phyloP scores from a whole-genome alignment of 202 grass and related monocot genomes.

The Panicum virgatum region DNA sequence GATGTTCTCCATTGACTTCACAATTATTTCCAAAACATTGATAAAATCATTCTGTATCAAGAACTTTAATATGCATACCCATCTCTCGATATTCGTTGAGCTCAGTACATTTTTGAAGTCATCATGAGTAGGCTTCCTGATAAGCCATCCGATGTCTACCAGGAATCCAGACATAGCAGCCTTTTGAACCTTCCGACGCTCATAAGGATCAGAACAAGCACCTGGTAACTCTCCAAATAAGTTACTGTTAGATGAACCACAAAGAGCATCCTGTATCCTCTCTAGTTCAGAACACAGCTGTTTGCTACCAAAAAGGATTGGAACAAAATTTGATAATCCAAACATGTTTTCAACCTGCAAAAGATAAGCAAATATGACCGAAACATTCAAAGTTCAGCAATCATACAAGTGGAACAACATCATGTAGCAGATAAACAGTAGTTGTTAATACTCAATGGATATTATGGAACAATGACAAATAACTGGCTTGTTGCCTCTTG shows the following conservation, averaged over 20 bases:
- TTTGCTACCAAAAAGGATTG: slow-evolving; percentile 80
- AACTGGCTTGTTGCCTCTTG: background rate
- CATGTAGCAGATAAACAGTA: background rate
- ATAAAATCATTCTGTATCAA: slow-evolving; percentile 64
- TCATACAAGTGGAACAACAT: slow-evolving; percentile 8
- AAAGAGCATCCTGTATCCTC: slow-evolving; percentile 56
- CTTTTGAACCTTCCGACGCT: slow-evolving; percentile 36
- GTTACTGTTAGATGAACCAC: slow-evolving; percentile 19
- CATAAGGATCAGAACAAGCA: slow-evolving; percentile 32
- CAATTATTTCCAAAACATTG: slow-evolving; percentile 72
- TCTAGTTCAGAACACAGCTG: slow-evolving; percentile 80
- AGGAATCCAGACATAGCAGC: slow-evolving; percentile 72
- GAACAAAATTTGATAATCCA: slow-evolving; percentile 97
- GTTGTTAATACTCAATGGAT: background rate
- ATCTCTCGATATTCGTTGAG: slow-evolving; percentile 69
- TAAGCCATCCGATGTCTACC: slow-evolving; percentile 89
- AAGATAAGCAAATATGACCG: slow-evolving; percentile 11
- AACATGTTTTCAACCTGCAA: slow-evolving; percentile 88
- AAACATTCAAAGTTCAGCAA: slow-evolving; percentile 2
- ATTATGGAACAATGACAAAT: background rate
- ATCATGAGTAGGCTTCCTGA: slow-evolving; percentile 53
- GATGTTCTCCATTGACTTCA: slow-evolving; percentile 59
- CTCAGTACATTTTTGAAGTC: slow-evolving; percentile 60
- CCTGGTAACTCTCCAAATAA: slow-evolving; percentile 25
- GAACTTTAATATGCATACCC: slow-evolving; percentile 68